phyloP scores from a whole-genome alignment of 805 yeast species.

The Pichia thaimueangensis region DNA sequence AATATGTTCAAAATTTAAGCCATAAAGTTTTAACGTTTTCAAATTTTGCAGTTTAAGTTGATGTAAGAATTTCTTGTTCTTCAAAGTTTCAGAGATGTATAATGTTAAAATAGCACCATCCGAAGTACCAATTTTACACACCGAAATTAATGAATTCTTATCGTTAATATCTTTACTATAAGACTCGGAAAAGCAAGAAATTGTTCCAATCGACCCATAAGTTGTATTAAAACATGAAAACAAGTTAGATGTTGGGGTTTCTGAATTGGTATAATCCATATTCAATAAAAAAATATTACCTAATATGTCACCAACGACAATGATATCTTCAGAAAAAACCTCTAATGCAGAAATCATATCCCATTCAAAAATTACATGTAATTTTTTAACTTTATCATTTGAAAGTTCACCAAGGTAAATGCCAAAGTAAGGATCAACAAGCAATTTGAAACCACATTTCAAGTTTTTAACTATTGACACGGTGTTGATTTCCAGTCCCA shows the following conservation, averaged over 20 bases:
- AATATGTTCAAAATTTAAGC: neutral
- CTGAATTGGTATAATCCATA: neutral
- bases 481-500: neutral
- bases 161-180: neutral
- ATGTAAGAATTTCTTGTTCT: neutral
- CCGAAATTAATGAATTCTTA: neutral
- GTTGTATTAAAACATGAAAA: constrained; percentile 5
- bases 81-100: neutral
- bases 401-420: constrained; percentile 12
- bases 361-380: constrained; percentile 7
- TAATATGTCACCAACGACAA: constrained; percentile 21
- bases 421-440: constrained; percentile 22
- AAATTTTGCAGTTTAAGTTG: neutral
- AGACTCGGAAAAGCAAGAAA: neutral
- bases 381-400: neutral
- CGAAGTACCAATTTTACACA: constrained; percentile 16
- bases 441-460: constrained; percentile 6
- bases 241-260: neutral
- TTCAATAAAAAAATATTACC: constrained; percentile 20
- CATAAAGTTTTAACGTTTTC: neutral
- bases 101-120: constrained; percentile 12
- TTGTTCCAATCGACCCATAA: constrained; percentile 9
- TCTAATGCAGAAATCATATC: constrained; percentile 10
- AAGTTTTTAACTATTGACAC: neutral
- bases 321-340: constrained; percentile 12